Evolutionary conservation across 129 eudicot species (phyloP).

Genomic region (carrot (Daucus carota)): DNA sequence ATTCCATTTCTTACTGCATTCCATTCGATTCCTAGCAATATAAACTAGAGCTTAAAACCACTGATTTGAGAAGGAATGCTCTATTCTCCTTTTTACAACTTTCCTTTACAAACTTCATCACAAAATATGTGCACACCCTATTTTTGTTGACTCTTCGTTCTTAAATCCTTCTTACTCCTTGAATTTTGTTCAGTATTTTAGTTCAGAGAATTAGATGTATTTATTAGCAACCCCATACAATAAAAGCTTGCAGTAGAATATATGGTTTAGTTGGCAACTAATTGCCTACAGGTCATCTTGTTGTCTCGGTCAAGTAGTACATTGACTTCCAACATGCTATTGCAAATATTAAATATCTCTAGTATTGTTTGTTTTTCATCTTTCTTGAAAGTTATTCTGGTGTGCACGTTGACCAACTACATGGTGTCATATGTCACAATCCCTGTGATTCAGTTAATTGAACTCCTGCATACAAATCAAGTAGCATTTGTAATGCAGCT

Average conservation of each 20-base stretch:
- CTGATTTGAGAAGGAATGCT: no score
- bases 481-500: not conserved
- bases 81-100: no score
- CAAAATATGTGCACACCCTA: no score
- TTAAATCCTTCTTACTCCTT: no score
- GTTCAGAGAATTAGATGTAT: not conserved
- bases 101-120: no score
- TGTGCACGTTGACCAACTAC: not conserved
- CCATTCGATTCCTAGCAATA: no score
- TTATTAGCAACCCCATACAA: not conserved
- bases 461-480: not conserved
- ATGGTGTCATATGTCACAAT: not conserved
- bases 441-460: not conserved
- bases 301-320: not conserved
- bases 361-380: not conserved
- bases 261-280: not conserved
- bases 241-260: not conserved
- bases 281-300: no score
- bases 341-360: not conserved
- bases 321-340: not conserved
- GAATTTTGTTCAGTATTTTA: no score
- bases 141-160: no score
- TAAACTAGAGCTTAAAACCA: no score
- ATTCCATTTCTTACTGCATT: no score
- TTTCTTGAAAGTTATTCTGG: not conserved